Base-by-base conservation (phyloP, 192 early-diverging fungal species). In the Coemansia asiatica region DNA sequence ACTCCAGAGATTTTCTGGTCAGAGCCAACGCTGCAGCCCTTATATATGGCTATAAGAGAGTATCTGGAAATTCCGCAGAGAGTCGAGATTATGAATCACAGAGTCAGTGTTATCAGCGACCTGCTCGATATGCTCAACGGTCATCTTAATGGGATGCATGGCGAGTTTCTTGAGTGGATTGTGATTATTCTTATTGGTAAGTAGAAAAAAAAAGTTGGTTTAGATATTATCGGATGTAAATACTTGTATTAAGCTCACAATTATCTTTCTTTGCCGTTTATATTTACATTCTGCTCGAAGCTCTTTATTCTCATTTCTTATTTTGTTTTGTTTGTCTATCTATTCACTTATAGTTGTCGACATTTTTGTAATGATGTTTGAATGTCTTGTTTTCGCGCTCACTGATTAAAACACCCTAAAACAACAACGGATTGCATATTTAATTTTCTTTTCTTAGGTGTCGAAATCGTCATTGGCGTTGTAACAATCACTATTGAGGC, bases 71-170 rank as follows among this genome's bases (percentile, higher is more conserved):
- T 94, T 35, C 86, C 88, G 22, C 91, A 91, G 63, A 88, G 93
- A 21, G 94, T 95, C 8, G 92, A 95, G 64, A 74, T 97, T 18
- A 81, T 98, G 67, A 98, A 98, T 76, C 94, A 95, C 64, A 84
- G 96, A 10, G 94, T 95, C 35, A 85, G 84, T 18, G 95, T 98
- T 4, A 96, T 98, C 60, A 89, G 88, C 69, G 91, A 96, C 71
- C 75, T 98, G 55, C 77, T 98, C 67, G 95, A 96, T 35, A 95
- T 98, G 94, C 80, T 98, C 47, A 94, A 93, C 64, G 94, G 96
- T 31, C 94, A 98, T 68, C 82, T 95, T 63, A 96, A 91, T 29
- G 90, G 90, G 35, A 90, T 90, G 35, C 94, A 98, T 66, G 91
- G 89, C 56, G 95, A 95, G 69, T 90, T 93, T 60, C 83, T 96